Evolutionary conservation across 208 protist genomes (phyloP), one percentile per base, ranked within the genome.

Genomic region (Leishmania martiniquensis): DNA sequence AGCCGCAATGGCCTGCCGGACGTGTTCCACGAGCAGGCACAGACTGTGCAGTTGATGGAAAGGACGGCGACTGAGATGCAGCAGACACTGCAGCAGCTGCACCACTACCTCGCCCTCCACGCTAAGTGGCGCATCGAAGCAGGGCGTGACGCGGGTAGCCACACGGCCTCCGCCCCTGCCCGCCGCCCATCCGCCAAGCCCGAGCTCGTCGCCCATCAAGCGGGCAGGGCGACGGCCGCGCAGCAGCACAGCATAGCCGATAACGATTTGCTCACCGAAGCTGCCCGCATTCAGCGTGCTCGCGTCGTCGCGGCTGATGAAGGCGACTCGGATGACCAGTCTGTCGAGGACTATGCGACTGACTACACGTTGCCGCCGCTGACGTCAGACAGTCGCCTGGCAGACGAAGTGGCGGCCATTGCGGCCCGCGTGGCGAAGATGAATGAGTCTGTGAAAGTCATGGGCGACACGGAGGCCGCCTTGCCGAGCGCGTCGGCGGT

Each of bases 301-400:
- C 87, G 93, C 66, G 82, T 83, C 3, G 89, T 87, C 1, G 91
- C 93, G 15, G 93, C 93, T 1, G 93, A 96, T 65, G 91, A 96
- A 52, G 87, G 90, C 44, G 71, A 84, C 3, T 76, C 78, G 5
- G 89, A 93, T 72, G 85, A 84, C 20, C 89, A 92, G 65, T 95
- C 90, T 29, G 89, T 95, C 20, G 80, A 76, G 22, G 91, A 96
- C 80, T 96, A 96, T 75, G 72, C 66, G 63, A 75, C 72, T 3
- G 75, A 80, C 62, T 72, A 54, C 72, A 72, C 72, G 47, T 59
- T 80, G 32, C 75, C 75, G 6, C 68, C 70, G 76, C 66, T 85
- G 65, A 76, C 69, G 34, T 78, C 32, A 17, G 72, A 77, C 32
- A 78, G 74, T 32, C 44, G 60, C 59, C 51, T 77, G 78, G 80